Evolutionary conservation across 805 yeast genomes (phyloP), one percentile per base, ranked within the genome.

Genomic region (Kodamaea leandrae): DNA sequence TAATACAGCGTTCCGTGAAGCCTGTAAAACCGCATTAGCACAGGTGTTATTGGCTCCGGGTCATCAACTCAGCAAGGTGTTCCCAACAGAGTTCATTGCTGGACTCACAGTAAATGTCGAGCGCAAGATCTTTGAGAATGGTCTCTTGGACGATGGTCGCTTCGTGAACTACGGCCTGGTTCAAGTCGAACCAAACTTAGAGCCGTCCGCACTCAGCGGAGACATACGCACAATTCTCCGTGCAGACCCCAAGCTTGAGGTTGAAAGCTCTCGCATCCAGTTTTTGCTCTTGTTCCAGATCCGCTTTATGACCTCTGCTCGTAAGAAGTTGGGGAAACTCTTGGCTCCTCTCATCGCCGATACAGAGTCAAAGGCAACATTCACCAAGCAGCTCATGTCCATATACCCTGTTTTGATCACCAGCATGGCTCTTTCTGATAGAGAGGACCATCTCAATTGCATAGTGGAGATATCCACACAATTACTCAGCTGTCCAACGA

Each of bases 341-440:
- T 47, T 83, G 3, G 80, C 88, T 0, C 68, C 79, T 0, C 56
- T 83, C 19, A 67, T 85, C 1, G 68, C 81, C 0, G 77, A 79
- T 32, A 46, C 69, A 3, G 53, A 56, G 0, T 68, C 61, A 46
- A 82, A 84, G 50, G 58, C 64, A 0, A 45, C 58, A 10, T 77
- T 82, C 42, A 67, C 81, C 14, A 54, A 61, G 12, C 86, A 82
- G 43, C 66, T 80, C 30, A 64, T 79, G 12, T 72, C 73, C 30
- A 68, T 82, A 0, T 78, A 76, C 48, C 82, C 78, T 36, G 75
- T 64, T 20, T 58, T 74, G 35, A 53, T 80, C 3, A 70, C 69
- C 12, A 64, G 72, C 8, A 63, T 75, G 40, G 77, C 80, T n/a
- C 54, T 61, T 8, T 44, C 64, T 1, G 82, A 78, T 51, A 57